These are phyloP conservation scores for Ceratocystis alfenasii DNA, from an alignment of 2,329 filamentous ascomycete species.

Conservation along the genomic window DNA sequence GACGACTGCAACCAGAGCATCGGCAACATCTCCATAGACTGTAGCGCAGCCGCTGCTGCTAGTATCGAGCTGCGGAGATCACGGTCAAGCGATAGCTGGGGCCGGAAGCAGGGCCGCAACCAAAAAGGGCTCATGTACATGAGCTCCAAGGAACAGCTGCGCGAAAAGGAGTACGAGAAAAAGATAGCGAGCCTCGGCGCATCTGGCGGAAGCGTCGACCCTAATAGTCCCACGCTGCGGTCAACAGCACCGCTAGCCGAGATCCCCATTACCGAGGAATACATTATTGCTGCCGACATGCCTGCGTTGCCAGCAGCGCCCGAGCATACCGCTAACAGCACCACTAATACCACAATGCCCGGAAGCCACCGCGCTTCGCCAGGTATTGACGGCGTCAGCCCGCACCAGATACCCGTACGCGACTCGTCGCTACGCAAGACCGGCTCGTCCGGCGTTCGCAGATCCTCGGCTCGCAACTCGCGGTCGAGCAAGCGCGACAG, in stretches of 20 bases:
- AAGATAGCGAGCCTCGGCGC: slow-evolving; percentile 40
- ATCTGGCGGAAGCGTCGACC: slow-evolving; percentile 31
- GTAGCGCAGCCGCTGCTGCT: slow-evolving; percentile 32
- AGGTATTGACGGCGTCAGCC: slow-evolving; percentile 29
- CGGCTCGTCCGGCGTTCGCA: slow-evolving; percentile 38
- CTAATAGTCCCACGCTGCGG: slow-evolving; percentile 30
- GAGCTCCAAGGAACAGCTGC: slow-evolving; percentile 57
- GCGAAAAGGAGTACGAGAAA: slow-evolving; percentile 50
- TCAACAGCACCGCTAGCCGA: slow-evolving; percentile 32
- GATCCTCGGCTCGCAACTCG: slow-evolving; percentile 40
- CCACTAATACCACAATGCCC: too few relatives aligned
- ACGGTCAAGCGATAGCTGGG: slow-evolving; percentile 51
- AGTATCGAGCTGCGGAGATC: slow-evolving; percentile 40
- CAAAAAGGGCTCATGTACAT: slow-evolving; percentile 57
- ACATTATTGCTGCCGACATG: slow-evolving; percentile 28
- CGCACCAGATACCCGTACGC: slow-evolving; percentile 49
- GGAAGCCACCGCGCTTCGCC: slow-evolving; percentile 25
- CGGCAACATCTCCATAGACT: slow-evolving; percentile 53
- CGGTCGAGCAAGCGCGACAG: slow-evolving; percentile 38
- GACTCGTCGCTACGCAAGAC: slow-evolving; percentile 57
- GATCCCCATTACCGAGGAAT: slow-evolving; percentile 45
- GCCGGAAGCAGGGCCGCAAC: slow-evolving; percentile 42
- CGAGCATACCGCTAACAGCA: background rate
- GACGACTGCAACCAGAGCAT: slow-evolving; percentile 52
- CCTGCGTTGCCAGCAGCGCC: background rate